phyloP scores from a whole-genome alignment of 768 basidiomycete genomes.

The Boletus speciosus region DNA sequence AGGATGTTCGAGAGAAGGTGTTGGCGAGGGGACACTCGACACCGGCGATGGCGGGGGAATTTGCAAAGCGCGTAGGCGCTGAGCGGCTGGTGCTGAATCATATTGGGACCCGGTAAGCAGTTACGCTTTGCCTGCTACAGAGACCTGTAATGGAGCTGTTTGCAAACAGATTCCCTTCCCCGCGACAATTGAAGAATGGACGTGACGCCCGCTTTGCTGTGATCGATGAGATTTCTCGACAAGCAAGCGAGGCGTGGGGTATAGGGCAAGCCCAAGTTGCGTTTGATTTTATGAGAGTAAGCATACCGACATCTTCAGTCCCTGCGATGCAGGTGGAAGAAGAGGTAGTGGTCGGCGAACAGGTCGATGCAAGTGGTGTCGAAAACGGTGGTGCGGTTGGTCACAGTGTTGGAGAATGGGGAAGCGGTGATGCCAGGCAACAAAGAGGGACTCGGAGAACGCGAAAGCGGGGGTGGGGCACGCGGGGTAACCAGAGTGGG shows the following conservation, averaged over 20 bases:
- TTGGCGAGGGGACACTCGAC: constrained; percentile 75
- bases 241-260: constrained; percentile 61
- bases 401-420: background rate
- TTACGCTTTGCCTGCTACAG: background rate
- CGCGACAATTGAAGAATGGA: constrained; percentile 33
- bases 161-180: constrained; percentile 49
- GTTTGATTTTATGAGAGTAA: constrained; percentile 53
- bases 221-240: constrained; percentile 57
- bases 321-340: background rate
- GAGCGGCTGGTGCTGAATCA: constrained; percentile 71
- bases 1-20: constrained; percentile 46
- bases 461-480: background rate
- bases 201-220: constrained; percentile 39
- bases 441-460: background rate
- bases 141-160: background rate
- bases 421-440: too few relatives aligned
- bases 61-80: constrained; percentile 62
- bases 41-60: constrained; percentile 72
- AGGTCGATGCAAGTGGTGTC: background rate
- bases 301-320: constrained; percentile 29
- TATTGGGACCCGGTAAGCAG: constrained; percentile 59
- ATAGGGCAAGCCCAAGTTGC: constrained; percentile 48
- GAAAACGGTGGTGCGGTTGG: background rate
- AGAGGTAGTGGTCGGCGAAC: background rate
- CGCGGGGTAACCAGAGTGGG: background rate